These are phyloP conservation scores for Nitzschia sp. DNA, from an alignment of 108 stramenopile genomes.

Conservation along the genomic window DNA sequence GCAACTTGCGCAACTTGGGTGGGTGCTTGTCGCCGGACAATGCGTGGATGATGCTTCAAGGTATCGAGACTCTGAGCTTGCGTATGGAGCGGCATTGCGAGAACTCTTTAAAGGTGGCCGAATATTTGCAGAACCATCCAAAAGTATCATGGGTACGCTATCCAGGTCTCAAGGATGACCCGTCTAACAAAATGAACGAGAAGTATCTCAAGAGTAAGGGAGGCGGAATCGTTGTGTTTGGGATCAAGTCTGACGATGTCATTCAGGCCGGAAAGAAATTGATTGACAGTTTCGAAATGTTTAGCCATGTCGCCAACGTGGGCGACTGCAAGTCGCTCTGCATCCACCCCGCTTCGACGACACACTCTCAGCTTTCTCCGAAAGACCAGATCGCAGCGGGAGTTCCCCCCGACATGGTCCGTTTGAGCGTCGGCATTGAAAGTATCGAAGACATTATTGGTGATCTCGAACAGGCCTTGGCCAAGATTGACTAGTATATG, in stretches of 20 bases:
- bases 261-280: slow-evolving; percentile 62
- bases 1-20: slow-evolving; percentile 84
- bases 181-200: slow-evolving; percentile 51
- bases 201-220: slow-evolving; percentile 82
- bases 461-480: slow-evolving; percentile 80
- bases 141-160: slow-evolving; percentile 81
- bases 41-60: slow-evolving; percentile 83
- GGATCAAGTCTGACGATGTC: slow-evolving; percentile 57
- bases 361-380: slow-evolving; percentile 79
- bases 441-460: slow-evolving; percentile 73
- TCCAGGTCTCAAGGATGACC: slow-evolving; percentile 70
- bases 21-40: slow-evolving; percentile 83
- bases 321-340: slow-evolving; percentile 82
- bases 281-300: slow-evolving; percentile 71
- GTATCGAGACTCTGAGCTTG: slow-evolving; percentile 86
- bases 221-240: slow-evolving; percentile 81
- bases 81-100: slow-evolving; percentile 89
- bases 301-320: slow-evolving; percentile 91
- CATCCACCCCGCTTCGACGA: slow-evolving; percentile 91
- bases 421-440: slow-evolving; percentile 85
- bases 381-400: slow-evolving; percentile 77
- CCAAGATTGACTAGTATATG: slow-evolving; percentile 20
- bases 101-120: slow-evolving; percentile 80
- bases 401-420: slow-evolving; percentile 72
- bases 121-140: slow-evolving; percentile 64